These are phyloP conservation scores for Creolimax fragrantissima DNA, from an alignment of 78 protist genomes.

Conservation along the genomic window DNA sequence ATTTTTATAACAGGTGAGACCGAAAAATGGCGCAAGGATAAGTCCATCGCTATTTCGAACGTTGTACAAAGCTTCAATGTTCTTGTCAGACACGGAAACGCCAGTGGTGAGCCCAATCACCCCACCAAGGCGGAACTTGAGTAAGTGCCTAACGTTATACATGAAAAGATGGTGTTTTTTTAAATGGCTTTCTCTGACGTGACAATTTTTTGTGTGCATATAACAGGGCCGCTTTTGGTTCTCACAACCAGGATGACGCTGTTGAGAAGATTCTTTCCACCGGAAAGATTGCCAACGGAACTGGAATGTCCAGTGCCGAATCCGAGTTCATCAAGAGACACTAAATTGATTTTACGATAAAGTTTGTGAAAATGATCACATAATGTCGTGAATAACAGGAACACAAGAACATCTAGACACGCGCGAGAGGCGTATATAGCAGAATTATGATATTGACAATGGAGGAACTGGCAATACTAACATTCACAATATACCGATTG, in stretches of 20 bases:
- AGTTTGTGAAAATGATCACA: too few relatives aligned
- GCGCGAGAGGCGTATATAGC: too few relatives aligned
- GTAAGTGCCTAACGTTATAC: neutral
- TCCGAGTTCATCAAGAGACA: neutral
- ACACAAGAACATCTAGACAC: too few relatives aligned
- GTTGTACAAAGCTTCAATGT: neutral
- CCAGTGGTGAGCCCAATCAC: neutral
- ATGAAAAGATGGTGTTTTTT: neutral
- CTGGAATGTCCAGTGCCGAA: neutral
- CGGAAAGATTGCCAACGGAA: neutral
- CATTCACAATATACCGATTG: too few relatives aligned
- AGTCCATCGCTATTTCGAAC: neutral
- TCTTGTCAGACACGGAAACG: neutral
- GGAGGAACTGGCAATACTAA: too few relatives aligned
- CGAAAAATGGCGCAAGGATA: slow-evolving; percentile 10
- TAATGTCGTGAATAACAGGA: too few relatives aligned
- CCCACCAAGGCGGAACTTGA: slow-evolving; percentile 3
- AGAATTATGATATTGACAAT: too few relatives aligned
- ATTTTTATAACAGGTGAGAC: neutral
- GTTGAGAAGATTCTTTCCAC: neutral
- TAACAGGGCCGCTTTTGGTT: neutral
- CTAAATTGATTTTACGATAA: too few relatives aligned
- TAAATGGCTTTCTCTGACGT: too few relatives aligned
- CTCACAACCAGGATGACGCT: neutral
- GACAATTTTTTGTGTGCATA: too few relatives aligned